Conservation (phyloP, 2,329 filamentous ascomycete genomes). For the Cordyceps javanica region DNA sequence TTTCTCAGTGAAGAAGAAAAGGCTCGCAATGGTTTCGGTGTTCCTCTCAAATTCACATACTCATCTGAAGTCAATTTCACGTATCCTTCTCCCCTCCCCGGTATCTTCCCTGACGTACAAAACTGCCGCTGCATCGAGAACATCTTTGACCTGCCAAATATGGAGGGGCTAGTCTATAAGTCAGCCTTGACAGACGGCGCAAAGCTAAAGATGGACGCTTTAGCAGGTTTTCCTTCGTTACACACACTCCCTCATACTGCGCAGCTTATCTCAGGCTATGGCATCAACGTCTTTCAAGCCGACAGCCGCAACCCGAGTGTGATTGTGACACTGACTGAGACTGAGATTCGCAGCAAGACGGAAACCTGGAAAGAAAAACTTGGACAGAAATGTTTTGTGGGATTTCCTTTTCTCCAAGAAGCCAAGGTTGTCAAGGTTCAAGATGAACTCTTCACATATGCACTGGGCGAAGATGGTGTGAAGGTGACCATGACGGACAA, state of each 20-base stretch:
- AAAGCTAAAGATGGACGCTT: conserved; percentile 71
- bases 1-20: conserved; percentile 73
- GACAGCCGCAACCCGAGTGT: conserved; percentile 97
- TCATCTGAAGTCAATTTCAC: conserved; percentile 68
- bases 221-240: conserved; percentile 89
- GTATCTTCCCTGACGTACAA: conserved; percentile 82
- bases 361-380: conserved; percentile 72
- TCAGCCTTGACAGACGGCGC: conserved; percentile 79
- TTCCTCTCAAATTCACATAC: conserved; percentile 89
- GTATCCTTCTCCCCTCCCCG: conserved; percentile 82
- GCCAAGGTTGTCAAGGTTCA: conserved; percentile 84
- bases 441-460: conserved; percentile 89
- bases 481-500: conserved; percentile 66
- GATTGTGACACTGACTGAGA: conserved; percentile 75
- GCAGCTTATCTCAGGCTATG: conserved; percentile 64
- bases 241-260: conserved; percentile 81
- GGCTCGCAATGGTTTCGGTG: conserved; percentile 81
- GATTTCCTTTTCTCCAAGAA: conserved; percentile 93
- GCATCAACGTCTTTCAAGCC: conserved; percentile 90
- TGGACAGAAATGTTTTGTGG: conserved; percentile 80
- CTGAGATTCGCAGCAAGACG: conserved; percentile 63
- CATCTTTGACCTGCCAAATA: conserved; percentile 87
- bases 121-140: conserved; percentile 92
- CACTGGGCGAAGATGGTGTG: conserved; percentile 58
- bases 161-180: conserved; percentile 82